Evolutionary conservation across 257 asterid species (phyloP).

Genomic region (Ehretia macrophylla): DNA sequence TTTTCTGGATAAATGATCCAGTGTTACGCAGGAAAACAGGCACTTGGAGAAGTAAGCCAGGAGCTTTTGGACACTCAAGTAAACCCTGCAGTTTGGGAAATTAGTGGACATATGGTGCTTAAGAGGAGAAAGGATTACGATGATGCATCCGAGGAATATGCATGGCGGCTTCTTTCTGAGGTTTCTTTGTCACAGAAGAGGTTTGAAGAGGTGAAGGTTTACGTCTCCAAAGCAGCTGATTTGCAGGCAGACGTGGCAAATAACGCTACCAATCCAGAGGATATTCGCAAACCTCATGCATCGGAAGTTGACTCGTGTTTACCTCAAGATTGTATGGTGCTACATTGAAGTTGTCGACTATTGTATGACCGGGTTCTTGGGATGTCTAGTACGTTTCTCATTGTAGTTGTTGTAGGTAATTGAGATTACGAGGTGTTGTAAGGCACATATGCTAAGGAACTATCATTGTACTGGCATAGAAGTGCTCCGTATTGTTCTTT

Average conservation of each 20-base stretch:
- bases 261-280: constrained; percentile 7
- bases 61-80: constrained; percentile 61
- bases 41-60: constrained; percentile 51
- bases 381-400: no score
- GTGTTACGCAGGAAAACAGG: constrained; percentile 74
- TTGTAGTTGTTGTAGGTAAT: no score
- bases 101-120: constrained; percentile 71
- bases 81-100: constrained; percentile 84
- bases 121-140: constrained; percentile 55
- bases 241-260: constrained; percentile 26
- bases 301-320: constrained; percentile 32
- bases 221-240: constrained; percentile 38
- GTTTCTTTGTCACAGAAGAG: constrained; percentile 50
- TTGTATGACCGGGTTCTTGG: no score
- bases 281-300: constrained; percentile 22
- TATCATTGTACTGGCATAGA: no score
- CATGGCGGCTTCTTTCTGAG: constrained; percentile 59
- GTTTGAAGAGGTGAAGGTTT: constrained; percentile 38
- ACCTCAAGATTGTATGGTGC: constrained; percentile 43
- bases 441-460: no score
- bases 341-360: constrained; percentile 19
- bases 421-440: no score
- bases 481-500: no score
- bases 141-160: constrained; percentile 56
- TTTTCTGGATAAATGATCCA: constrained; percentile 13